Evolutionary conservation across 164 flowering plant species (phyloP).

Genomic region (Sedum album): DNA sequence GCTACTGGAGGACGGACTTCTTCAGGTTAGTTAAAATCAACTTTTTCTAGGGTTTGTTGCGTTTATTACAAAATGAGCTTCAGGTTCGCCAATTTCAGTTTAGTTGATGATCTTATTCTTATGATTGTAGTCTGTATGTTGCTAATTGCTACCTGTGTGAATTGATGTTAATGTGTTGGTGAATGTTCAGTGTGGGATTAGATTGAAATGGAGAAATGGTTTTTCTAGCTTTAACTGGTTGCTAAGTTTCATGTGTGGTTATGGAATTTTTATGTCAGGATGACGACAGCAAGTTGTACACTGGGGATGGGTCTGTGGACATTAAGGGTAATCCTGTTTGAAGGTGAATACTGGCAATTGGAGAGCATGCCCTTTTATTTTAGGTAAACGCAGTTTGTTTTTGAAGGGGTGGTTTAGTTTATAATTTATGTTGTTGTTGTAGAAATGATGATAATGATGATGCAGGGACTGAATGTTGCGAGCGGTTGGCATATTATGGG

Average conservation of each 20-base stretch:
- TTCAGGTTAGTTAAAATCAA: neutral
- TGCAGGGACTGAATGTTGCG: constrained; percentile 88
- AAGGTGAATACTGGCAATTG: constrained; percentile 73
- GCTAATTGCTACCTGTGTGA: too few relatives aligned
- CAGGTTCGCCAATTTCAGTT: neutral
- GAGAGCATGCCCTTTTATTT: constrained; percentile 87
- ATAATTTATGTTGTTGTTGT: neutral
- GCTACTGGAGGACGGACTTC: constrained; percentile 1
- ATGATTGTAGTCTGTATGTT: too few relatives aligned
- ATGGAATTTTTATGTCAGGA: constrained; percentile 20
- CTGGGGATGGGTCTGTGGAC: constrained; percentile 90
- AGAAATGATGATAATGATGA: neutral
- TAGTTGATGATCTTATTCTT: neutral
- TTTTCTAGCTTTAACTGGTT: too few relatives aligned
- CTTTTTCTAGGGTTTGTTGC: neutral
- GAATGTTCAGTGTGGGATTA: too few relatives aligned
- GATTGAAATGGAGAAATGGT: too few relatives aligned
- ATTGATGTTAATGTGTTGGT: too few relatives aligned
- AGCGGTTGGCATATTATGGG: constrained; percentile 84
- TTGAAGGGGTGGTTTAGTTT: neutral
- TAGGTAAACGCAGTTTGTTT: constrained; percentile 30
- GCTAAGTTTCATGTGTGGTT: neutral
- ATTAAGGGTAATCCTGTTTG: constrained; percentile 58
- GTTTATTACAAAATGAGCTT: neutral
- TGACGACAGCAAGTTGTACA: constrained; percentile 31